A percentile compares a stretch with the other conserved stretches of the same genome.
Evolutionary conservation across 2,329 filamentous ascomycete species (phyloP).

Genomic region (Didymella arachidicola): DNA sequence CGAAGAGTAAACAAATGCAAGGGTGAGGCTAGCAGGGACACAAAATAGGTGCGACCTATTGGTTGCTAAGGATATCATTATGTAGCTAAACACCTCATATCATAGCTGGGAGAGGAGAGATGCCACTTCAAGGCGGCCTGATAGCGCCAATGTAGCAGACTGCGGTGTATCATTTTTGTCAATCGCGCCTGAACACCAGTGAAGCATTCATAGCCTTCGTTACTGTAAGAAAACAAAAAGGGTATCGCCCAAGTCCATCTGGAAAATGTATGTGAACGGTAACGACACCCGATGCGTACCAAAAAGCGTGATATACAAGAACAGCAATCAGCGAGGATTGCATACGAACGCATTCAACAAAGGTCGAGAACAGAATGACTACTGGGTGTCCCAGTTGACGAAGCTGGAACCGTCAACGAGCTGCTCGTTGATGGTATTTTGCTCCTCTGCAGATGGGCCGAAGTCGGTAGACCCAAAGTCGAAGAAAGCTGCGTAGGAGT

Average conservation of each 20-base stretch:
- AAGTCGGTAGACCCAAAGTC: slow-evolving; percentile 32
- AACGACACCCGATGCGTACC: slow-evolving; percentile 12
- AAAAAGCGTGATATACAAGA: slow-evolving; percentile 9
- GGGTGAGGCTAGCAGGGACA: background rate
- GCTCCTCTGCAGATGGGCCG: slow-evolving; percentile 27
- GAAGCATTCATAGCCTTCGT: slow-evolving; percentile 18
- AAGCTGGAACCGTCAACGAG: slow-evolving; percentile 31
- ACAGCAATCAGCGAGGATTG: background rate
- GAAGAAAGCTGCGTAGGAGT: slow-evolving; percentile 33
- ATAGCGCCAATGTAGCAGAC: slow-evolving; percentile 22
- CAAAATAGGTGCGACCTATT: background rate
- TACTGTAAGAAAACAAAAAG: slow-evolving; percentile 7
- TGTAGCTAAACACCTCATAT: slow-evolving; percentile 21
- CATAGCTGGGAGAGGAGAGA: slow-evolving; percentile 18
- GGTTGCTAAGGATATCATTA: slow-evolving; percentile 30
- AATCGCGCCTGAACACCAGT: slow-evolving; percentile 16
- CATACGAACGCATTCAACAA: background rate
- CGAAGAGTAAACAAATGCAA: background rate
- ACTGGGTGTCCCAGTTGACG: slow-evolving; percentile 34
- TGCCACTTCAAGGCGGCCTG: slow-evolving; percentile 22
- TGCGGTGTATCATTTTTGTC: slow-evolving; percentile 13
- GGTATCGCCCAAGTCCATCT: slow-evolving; percentile 15
- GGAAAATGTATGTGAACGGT: slow-evolving; percentile 14
- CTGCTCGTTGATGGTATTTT: slow-evolving; percentile 28
- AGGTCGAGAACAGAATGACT: slow-evolving; percentile 2